phyloP scores from a whole-genome alignment of 2,329 filamentous ascomycete genomes.

The Clonostachys byssicola region DNA sequence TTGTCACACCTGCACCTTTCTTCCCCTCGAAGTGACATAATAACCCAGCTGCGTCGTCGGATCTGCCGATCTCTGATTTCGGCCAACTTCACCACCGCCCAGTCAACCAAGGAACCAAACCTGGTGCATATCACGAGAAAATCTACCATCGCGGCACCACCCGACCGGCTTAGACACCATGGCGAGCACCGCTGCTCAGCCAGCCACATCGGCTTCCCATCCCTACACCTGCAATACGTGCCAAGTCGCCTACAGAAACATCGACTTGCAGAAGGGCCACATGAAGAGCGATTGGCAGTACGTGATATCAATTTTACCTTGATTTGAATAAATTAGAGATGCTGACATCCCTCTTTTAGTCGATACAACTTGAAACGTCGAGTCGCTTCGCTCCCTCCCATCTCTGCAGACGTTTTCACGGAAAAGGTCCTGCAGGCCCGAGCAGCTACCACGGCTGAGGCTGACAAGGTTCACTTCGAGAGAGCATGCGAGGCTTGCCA shows the following conservation, averaged over 20 bases:
- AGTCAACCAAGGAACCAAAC: neutral
- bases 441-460: constrained; percentile 76
- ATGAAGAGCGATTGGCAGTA: constrained; percentile 99
- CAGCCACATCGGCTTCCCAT: constrained; percentile 49
- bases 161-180: constrained; percentile 24
- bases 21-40: too few relatives aligned
- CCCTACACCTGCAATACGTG: constrained; percentile 99
- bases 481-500: constrained; percentile 77
- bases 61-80: too few relatives aligned
- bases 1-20: too few relatives aligned
- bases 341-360: constrained; percentile 33
- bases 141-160: neutral
- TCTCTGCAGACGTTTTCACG: constrained; percentile 87
- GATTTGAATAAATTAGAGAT: neutral
- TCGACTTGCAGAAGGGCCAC: constrained; percentile 87
- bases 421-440: constrained; percentile 94
- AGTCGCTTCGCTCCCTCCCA: constrained; percentile 83
- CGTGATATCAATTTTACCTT: constrained; percentile 31
- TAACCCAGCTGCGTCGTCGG: too few relatives aligned
- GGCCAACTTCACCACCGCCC: neutral
- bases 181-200: constrained; percentile 32
- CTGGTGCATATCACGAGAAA: neutral
- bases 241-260: constrained; percentile 91
- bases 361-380: constrained; percentile 96
- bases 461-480: constrained; percentile 85